Conservation (phyloP, 2,329 filamentous ascomycete genomes). For the Triangularia verruculosa region DNA sequence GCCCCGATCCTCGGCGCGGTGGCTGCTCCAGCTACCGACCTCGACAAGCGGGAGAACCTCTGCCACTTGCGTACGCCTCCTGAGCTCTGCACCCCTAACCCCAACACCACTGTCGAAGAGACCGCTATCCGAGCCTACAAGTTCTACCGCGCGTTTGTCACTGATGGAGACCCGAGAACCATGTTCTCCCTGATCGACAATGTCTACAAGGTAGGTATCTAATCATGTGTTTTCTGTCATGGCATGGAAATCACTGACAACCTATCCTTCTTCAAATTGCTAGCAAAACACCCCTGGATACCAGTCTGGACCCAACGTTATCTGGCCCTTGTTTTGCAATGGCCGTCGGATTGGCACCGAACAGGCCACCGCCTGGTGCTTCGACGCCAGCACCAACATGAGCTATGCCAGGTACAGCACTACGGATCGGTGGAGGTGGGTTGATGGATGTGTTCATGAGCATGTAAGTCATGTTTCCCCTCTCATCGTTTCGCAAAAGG, state of each 20-base stretch:
- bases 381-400: constrained; percentile 40
- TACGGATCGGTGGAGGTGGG: constrained; percentile 40
- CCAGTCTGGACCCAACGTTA: constrained; percentile 34
- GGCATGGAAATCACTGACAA: neutral
- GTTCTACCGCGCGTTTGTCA: constrained; percentile 41
- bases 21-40: constrained; percentile 1
- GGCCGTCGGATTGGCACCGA: constrained; percentile 37
- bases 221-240: constrained; percentile 14
- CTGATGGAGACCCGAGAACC: constrained; percentile 38
- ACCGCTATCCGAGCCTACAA: constrained; percentile 39
- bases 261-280: neutral
- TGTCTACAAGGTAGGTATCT: constrained; percentile 35
- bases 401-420: constrained; percentile 39
- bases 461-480: constrained; percentile 33
- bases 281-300: constrained; percentile 41
- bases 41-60: constrained; percentile 37
- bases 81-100: constrained; percentile 35
- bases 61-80: constrained; percentile 37
- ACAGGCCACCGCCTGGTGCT: constrained; percentile 36
- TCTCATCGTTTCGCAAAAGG: no score
- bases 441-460: constrained; percentile 41
- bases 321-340: constrained; percentile 40
- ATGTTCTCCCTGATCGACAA: constrained; percentile 42
- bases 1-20: neutral
- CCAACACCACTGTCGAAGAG: constrained; percentile 36